Evolutionary conservation across 2,329 filamentous ascomycete species (phyloP).

Genomic region (Penicillium sp.): DNA sequence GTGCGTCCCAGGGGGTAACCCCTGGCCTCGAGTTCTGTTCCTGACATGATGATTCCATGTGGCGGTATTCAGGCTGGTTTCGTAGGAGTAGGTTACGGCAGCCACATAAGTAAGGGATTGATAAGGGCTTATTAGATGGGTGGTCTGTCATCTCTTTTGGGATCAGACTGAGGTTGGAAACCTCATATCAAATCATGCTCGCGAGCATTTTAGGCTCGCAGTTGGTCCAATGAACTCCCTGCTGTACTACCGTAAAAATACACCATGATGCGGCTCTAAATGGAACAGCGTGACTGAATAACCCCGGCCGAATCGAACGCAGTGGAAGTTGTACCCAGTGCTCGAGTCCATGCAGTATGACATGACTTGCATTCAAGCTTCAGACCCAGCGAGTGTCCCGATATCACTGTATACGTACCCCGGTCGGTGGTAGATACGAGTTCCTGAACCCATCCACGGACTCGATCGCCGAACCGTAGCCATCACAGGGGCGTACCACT

Average conservation of each 20-base stretch:
- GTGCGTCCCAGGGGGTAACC: background rate
- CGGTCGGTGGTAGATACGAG: background rate
- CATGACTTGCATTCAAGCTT: background rate
- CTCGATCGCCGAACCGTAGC: background rate
- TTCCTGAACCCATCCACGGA: constrained; percentile 1
- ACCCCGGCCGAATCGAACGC: background rate
- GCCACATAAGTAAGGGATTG: background rate
- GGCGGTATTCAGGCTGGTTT: background rate
- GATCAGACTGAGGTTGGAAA: background rate
- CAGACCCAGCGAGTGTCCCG: background rate
- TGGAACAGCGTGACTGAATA: background rate
- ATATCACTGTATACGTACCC: background rate
- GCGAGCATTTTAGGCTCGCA: background rate
- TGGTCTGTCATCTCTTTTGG: background rate
- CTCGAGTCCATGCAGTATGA: background rate
- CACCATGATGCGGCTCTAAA: background rate
- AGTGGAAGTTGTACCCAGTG: background rate
- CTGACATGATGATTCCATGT: background rate
- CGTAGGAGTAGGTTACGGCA: background rate
- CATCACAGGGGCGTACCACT: constrained; percentile 8
- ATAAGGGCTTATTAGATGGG: background rate
- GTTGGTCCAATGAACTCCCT: background rate
- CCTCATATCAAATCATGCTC: background rate
- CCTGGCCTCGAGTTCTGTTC: background rate
- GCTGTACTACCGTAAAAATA: background rate